Evolutionary conservation across 192 early-diverging fungal species (phyloP).

Genomic region (Funneliformis geosporum): DNA sequence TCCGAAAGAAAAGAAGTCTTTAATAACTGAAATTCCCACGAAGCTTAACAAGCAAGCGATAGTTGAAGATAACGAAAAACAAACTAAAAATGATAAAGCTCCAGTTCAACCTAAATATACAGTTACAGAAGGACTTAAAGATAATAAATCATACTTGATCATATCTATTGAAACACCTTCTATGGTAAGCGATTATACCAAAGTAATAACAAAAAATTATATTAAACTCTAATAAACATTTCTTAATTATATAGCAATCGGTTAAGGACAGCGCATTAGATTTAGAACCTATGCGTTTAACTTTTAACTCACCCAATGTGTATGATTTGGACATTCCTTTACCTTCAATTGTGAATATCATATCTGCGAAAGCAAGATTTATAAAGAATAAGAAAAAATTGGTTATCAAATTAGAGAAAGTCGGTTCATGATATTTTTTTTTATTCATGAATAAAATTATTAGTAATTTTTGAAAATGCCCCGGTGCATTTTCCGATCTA

Average conservation of each 20-base stretch:
- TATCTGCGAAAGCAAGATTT: constrained; percentile 16
- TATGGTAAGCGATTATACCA: neutral
- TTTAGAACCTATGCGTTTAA: constrained; percentile 9
- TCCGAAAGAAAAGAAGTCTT: constrained; percentile 2
- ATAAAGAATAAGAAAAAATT: constrained; percentile 19
- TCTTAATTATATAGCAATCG: constrained; percentile 19
- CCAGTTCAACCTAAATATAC: constrained; percentile 12
- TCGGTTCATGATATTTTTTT: too few species aligned
- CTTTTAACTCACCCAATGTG: constrained; percentile 10
- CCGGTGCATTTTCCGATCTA: too few species aligned
- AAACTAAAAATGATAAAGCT: neutral
- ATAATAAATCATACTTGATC: neutral
- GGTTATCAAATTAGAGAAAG: neutral
- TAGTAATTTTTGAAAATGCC: too few species aligned
- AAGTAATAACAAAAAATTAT: neutral
- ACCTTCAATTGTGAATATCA: constrained; percentile 15
- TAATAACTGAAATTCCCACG: constrained; percentile 12
- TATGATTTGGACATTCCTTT: neutral
- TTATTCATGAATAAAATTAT: too few species aligned
- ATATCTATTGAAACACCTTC: constrained; percentile 14
- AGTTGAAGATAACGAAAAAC: neutral
- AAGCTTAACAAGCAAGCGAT: neutral
- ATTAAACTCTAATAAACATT: neutral
- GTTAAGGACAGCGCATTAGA: neutral
- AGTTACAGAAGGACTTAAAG: neutral